Base-by-base conservation (phyloP, 2,329 filamentous ascomycete genomes). In the Plectosphaerella plurivora region DNA sequence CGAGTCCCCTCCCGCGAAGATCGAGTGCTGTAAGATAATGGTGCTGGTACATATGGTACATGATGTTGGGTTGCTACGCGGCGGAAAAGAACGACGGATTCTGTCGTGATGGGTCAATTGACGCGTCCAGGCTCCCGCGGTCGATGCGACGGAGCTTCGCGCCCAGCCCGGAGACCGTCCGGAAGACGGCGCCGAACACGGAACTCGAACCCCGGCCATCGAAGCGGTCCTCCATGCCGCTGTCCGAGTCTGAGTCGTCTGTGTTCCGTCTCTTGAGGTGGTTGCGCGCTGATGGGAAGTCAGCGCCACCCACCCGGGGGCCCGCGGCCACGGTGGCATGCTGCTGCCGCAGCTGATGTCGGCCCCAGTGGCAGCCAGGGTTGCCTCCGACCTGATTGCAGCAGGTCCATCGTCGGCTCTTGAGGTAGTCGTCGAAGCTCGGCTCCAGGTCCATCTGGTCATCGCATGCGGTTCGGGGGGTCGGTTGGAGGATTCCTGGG, bases 321-420 rank as follows among this genome's bases (percentile, higher is more conserved):
- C 47, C 33, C 22, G 22, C 22, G 11, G 8, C 25, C n/a, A 28
- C 12, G 5, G 25, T 25, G 14, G 35, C 8, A 3, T n/a, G 44
- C 24, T 25, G 45, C 20, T 49, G 28, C 16, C 28, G 47, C 8
- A 49, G 47, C 20, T 49, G 47, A 20, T 49, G 47, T 8, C 47
- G 47, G 35, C 47, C 47, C 47, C 47, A 49, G 47, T 49, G 36
- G 36, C 47, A 49, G 35, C 47, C 47, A 12, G 28, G 47, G 22
- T 49, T 49, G 35, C 11, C 25, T 20, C 47, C 47, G 18, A 16
- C 36, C 33, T 49, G 47, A 6, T 37, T 22, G 47, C 47, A 49
- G 47, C 47, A 49, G 35, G 47, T 25, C 47, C 47, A 49, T 14
- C 36, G 47, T 20, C 33, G 33, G 36, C 33, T 49, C 47, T 41